Percentiles rank a stretch among this genome's conserved stretches.
Evolutionary conservation across 2,329 filamentous ascomycete species (phyloP).

Genomic region (Aspergillus glaucus): DNA sequence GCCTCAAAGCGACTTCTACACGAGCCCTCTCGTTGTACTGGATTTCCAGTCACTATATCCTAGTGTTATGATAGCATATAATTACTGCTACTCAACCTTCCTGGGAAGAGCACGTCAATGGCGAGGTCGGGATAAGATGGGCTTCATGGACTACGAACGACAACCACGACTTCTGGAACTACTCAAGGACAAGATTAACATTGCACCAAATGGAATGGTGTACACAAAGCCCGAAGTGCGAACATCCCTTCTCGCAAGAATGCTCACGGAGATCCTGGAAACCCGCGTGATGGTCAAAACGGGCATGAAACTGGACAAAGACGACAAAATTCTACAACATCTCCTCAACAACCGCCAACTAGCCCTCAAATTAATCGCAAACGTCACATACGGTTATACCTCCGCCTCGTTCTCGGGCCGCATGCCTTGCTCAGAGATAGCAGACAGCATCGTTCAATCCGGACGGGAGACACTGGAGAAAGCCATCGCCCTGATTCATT

Average conservation of each 20-base stretch:
- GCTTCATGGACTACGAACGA: constrained; percentile 79
- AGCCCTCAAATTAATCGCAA: constrained; percentile 92
- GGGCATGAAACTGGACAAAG: constrained; percentile 89
- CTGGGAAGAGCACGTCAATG: constrained; percentile 78
- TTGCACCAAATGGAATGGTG: constrained; percentile 95
- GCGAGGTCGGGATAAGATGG: constrained; percentile 92
- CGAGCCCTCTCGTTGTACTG: constrained; percentile 77
- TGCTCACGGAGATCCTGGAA: constrained; percentile 92
- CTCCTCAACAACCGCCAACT: constrained; percentile 90
- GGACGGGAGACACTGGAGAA: constrained; percentile 91
- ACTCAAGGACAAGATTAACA: constrained; percentile 78
- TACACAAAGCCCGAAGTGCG: constrained; percentile 79
- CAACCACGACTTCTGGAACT: constrained; percentile 68
- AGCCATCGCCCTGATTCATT: constrained; percentile 87
- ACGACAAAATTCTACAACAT: constrained; percentile 77
- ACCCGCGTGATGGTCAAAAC: constrained; percentile 97
- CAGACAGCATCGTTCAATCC: constrained; percentile 95
- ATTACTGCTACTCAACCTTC: constrained; percentile 97
- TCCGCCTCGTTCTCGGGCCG: constrained; percentile 94
- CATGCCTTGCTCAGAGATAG: constrained; percentile 97
- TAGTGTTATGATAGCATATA: constrained; percentile 98
- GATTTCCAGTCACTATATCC: constrained; percentile 97
- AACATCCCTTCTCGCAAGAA: constrained; percentile 87
- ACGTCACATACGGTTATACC: constrained; percentile 97
- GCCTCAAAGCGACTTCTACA: constrained; percentile 90